Evolutionary conservation across 2,329 filamentous ascomycete genomes (phyloP), one percentile per base, ranked within the genome.

Genomic region (Drechslerella dactyloides): DNA sequence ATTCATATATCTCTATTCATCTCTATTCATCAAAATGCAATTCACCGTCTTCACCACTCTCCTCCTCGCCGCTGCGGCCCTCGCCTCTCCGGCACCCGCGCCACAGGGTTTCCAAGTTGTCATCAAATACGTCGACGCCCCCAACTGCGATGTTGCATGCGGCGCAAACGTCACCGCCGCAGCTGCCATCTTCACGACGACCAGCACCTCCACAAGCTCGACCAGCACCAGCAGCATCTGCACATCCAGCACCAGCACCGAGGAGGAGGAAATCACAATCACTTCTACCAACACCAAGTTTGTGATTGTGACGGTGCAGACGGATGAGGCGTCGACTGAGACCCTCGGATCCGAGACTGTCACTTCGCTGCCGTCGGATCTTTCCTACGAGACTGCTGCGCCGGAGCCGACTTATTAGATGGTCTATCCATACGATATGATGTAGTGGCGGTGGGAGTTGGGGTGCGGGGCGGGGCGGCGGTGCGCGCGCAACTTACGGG

Each of bases 91-190:
- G 51, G 46, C 61, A 2, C 66, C 57, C 44, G 44, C 44, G 44
- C 33, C 63, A 4, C 53, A 70, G 15, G 42, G 59, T 7, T 63
- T 70, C 50, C 51, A 61, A 50, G 66, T 70, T 17, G 66, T 70
- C 55, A 63, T 70, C 35, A 58, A 70, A 58, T 70, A 70, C 40
- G 66, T 70, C 48, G 50, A 70, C 44, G 66, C 66, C 15, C 65
- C 65, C 35, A 59, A 64, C 44, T 70, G 66, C 48, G 59, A 70
- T n/a, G 58, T 55, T 6, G 44, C 53, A 27, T 70, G 66, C 54
- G 66, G 66, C 17, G 59, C 30, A 50, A 70, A 70, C 54, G 63
- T 59, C 30, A 70, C 66, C 53, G 63, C 66, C 1, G 11, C 40
- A 3, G 40, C 40, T 13, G 40, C 7, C 17, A 33, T 56, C 13